A percentile compares a stretch with the other conserved stretches of the same genome.
Conservation (phyloP, 345 rosid species). For the Eucalyptus tenuipes region DNA sequence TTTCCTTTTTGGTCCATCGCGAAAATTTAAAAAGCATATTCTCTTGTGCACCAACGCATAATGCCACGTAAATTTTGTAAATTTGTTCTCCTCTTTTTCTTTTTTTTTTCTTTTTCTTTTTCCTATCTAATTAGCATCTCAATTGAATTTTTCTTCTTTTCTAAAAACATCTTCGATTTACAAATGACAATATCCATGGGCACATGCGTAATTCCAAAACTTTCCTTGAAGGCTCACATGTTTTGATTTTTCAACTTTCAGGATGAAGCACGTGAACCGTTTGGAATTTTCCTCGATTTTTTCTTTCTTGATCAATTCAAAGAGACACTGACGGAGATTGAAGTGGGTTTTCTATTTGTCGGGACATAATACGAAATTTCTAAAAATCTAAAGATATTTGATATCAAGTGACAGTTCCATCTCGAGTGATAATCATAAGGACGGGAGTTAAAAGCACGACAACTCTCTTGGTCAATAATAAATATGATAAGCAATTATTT, state of each 20-base stretch:
- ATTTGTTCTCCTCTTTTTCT: neutral
- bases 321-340: too few species aligned
- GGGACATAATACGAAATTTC: neutral
- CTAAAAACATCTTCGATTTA: neutral
- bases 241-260: neutral
- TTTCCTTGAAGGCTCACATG: accelerated
- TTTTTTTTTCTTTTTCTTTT: neutral
- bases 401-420: neutral
- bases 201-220: neutral
- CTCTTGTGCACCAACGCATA: neutral
- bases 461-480: too few species aligned
- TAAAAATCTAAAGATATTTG: neutral
- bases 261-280: neutral
- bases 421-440: too few species aligned
- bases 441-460: too few species aligned
- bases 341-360: neutral
- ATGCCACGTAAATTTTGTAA: neutral
- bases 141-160: neutral
- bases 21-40: neutral
- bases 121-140: neutral
- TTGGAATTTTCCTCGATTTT: neutral
- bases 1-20: neutral
- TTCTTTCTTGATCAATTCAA: neutral
- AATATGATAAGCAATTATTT: too few species aligned
- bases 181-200: neutral